Percentiles rank a stretch among this genome's conserved stretches.
phyloP scores from a whole-genome alignment of 2,329 filamentous ascomycete genomes.

The Xylaria sp. region DNA sequence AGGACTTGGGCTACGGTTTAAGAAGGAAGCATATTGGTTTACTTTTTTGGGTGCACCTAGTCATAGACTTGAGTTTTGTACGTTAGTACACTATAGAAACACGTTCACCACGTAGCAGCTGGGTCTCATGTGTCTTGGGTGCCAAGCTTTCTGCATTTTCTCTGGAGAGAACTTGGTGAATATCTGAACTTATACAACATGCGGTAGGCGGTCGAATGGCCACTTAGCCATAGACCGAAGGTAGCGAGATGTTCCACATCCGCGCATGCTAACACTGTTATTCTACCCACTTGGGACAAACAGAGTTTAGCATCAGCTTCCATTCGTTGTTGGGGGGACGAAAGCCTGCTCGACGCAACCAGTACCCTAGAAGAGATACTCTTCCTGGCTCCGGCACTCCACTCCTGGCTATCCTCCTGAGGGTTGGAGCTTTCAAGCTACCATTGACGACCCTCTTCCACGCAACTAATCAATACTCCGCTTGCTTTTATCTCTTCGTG shows the following conservation, averaged over 20 bases:
- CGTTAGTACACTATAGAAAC: background rate
- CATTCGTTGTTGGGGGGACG: constrained; percentile 18
- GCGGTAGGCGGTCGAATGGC: constrained; percentile 25
- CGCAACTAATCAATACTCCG: constrained; percentile 46
- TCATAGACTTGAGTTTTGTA: constrained; percentile 1
- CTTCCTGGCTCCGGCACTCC: constrained; percentile 25
- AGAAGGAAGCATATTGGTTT: background rate
- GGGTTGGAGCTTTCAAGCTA: constrained; percentile 62
- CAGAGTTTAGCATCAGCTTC: constrained; percentile 29
- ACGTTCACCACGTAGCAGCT: background rate
- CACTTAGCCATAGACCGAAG: constrained; percentile 31
- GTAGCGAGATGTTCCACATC: constrained; percentile 22
- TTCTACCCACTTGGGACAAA: constrained; percentile 38
- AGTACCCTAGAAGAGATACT: constrained; percentile 4
- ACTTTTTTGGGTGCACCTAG: background rate
- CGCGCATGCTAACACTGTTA: constrained; percentile 32
- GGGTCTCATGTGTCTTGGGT: constrained; percentile 10
- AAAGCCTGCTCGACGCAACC: constrained; percentile 20
- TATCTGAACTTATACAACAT: constrained; percentile 36
- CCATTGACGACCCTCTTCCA: constrained; percentile 57
- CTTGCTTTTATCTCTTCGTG: constrained; percentile 49
- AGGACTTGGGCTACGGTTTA: background rate
- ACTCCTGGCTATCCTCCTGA: constrained; percentile 42
- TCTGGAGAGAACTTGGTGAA: constrained; percentile 24
- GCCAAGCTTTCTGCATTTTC: constrained; percentile 28